phyloP scores from a whole-genome alignment of 2,329 filamentous ascomycete genomes.

The Leptographium radiaticola region DNA sequence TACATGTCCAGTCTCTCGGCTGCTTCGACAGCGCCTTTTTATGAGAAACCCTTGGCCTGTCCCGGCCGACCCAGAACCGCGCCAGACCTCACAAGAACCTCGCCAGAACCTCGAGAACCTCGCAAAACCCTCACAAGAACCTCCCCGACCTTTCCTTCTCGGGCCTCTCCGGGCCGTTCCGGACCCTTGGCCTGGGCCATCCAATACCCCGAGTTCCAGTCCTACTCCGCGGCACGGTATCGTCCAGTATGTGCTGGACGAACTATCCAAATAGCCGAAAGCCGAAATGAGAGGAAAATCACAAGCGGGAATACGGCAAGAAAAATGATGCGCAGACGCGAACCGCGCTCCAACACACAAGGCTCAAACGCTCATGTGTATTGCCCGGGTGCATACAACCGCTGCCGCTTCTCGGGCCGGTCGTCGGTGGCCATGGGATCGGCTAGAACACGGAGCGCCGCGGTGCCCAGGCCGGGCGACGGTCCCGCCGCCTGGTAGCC shows the following conservation, averaged over 20 bases:
- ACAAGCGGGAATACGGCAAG: neutral
- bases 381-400: constrained; percentile 27
- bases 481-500: constrained; percentile 4
- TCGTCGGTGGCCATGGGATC: constrained; percentile 23
- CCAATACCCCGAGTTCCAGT: neutral
- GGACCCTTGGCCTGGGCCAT: neutral
- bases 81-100: too few relatives aligned
- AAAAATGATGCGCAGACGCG: neutral
- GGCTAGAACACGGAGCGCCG: constrained; percentile 19
- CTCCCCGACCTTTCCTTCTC: too few relatives aligned
- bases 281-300: neutral
- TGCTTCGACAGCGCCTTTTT: neutral
- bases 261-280: constrained; percentile 1
- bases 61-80: too few relatives aligned
- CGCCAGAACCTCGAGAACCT: too few relatives aligned
- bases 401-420: constrained; percentile 39
- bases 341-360: neutral
- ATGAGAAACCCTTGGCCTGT: neutral
- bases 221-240: constrained; percentile 3
- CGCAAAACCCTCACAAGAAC: too few relatives aligned
- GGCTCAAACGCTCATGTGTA: constrained; percentile 9
- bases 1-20: neutral
- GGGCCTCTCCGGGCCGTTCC: neutral
- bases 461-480: constrained; percentile 17
- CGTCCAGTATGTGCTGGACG: constrained; percentile 5